Conservation (phyloP, 2,329 filamentous ascomycete genomes). For the Nigrospora sphaerica region DNA sequence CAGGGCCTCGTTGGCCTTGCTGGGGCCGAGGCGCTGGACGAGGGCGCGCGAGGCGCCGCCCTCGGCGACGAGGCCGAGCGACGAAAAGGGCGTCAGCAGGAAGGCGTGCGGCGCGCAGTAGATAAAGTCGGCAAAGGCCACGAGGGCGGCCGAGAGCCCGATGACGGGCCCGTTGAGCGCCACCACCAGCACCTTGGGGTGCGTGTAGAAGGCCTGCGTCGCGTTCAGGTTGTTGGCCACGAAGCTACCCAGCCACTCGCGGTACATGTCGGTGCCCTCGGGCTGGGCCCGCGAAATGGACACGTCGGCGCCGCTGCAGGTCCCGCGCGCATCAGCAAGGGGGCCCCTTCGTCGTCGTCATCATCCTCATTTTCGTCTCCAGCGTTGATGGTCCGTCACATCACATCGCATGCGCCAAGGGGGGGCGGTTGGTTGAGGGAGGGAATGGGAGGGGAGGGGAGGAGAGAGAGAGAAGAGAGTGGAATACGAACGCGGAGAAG, state of each 20-base stretch:
- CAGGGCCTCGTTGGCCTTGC: constrained; percentile 84
- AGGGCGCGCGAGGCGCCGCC: constrained; percentile 75
- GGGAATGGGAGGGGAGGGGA: not conserved
- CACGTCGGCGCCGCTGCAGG: constrained; percentile 64
- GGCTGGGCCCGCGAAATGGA: constrained; percentile 30
- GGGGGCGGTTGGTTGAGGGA: not conserved
- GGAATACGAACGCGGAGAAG: constrained; percentile 77
- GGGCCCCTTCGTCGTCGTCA: too few relatives aligned
- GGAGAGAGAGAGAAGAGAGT: not conserved
- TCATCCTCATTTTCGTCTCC: too few relatives aligned
- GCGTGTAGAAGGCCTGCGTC: constrained; percentile 83
- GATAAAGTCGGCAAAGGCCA: constrained; percentile 84
- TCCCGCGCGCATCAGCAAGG: too few relatives aligned
- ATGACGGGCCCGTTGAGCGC: constrained; percentile 90
- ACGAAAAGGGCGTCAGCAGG: constrained; percentile 85
- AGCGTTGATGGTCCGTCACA: too few relatives aligned
- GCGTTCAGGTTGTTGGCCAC: constrained; percentile 83
- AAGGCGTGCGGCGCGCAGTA: constrained; percentile 78
- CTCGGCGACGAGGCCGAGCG: constrained; percentile 83
- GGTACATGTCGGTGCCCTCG: constrained; percentile 25
- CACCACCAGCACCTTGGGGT: constrained; percentile 87
- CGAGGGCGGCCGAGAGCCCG: constrained; percentile 77
- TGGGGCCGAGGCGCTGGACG: constrained; percentile 70
- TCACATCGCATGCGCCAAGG: not conserved
- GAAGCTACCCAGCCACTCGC: constrained; percentile 62